phyloP scores from a whole-genome alignment of 208 protist genomes.

The Balamuthia mandrillaris region DNA sequence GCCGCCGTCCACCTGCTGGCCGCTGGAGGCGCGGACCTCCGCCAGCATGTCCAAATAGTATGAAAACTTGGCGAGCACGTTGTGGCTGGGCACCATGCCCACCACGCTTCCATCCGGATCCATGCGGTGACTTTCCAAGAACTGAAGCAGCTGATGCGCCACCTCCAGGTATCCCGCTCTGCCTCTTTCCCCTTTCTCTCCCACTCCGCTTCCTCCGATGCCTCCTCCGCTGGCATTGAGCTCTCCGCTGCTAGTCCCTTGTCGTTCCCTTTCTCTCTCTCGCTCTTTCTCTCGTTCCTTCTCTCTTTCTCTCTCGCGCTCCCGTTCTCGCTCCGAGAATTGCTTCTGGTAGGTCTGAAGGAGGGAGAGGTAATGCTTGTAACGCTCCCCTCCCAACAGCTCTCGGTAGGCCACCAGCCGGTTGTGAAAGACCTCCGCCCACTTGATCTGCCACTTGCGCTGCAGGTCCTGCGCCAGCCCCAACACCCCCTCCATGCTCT shows the following conservation, averaged over 20 bases:
- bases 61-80: not conserved
- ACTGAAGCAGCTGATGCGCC: too few relatives aligned
- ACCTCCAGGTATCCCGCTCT: too few relatives aligned
- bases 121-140: not conserved
- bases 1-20: too few relatives aligned
- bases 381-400: not conserved
- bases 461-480: not conserved
- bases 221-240: too few relatives aligned
- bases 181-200: not conserved
- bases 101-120: conserved; percentile 7
- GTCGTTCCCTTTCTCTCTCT: too few relatives aligned
- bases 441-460: not conserved
- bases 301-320: too few relatives aligned
- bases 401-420: not conserved
- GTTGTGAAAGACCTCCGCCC: not conserved
- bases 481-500: not conserved
- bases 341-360: not conserved
- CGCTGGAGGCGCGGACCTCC: too few relatives aligned
- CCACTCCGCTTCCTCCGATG: too few relatives aligned
- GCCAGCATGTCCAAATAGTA: conserved; percentile 10
- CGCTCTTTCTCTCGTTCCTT: too few relatives aligned
- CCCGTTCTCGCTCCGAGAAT: not conserved
- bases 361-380: not conserved
- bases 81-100: not conserved
- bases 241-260: too few relatives aligned